A percentile compares a stretch with the other conserved stretches of the same genome.
These are phyloP conservation scores for Acrocalymma vagum DNA, from an alignment of 2,329 filamentous ascomycete genomes.

Conservation along the genomic window DNA sequence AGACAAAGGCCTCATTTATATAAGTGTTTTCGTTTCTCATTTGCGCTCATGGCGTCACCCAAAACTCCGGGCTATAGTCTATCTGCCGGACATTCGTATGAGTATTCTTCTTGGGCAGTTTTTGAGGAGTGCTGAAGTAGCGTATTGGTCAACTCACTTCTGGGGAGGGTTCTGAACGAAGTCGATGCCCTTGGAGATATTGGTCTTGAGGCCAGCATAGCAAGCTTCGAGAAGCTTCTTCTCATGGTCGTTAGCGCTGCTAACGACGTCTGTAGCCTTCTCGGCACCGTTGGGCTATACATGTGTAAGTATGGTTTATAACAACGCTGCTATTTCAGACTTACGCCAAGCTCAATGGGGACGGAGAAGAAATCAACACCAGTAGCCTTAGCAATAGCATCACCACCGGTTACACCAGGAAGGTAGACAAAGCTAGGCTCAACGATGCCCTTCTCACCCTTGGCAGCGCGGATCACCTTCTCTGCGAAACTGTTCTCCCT, in stretches of 20 bases:
- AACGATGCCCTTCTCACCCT: slow-evolving; percentile 90
- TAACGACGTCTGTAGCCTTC: slow-evolving; percentile 83
- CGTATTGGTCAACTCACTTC: slow-evolving; percentile 37
- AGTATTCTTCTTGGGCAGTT: slow-evolving; percentile 10
- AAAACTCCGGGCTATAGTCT: slow-evolving; percentile 22
- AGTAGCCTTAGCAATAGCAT: slow-evolving; percentile 82
- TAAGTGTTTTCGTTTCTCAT: slow-evolving; percentile 16
- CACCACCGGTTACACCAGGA: slow-evolving; percentile 85
- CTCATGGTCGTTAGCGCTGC: slow-evolving; percentile 82
- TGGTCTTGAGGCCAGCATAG: slow-evolving; percentile 83
- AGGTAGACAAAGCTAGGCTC: slow-evolving; percentile 98
- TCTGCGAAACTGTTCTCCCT: slow-evolving; percentile 77
- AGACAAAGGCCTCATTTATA: too few relatives aligned
- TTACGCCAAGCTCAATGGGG: slow-evolving; percentile 92
- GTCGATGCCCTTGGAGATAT: slow-evolving; percentile 92
- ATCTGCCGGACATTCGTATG: slow-evolving; percentile 18
- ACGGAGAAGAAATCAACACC: slow-evolving; percentile 95
- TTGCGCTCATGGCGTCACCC: slow-evolving; percentile 21
- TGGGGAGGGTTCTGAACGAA: slow-evolving; percentile 84
- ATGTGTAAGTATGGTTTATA: slow-evolving; percentile 22
- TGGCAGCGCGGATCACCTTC: slow-evolving; percentile 86
- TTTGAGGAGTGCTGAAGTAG: neutral
- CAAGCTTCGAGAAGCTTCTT: slow-evolving; percentile 82
- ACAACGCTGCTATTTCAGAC: slow-evolving; percentile 50
- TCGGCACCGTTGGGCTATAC: slow-evolving; percentile 80